Conservation (phyloP, 2,329 filamentous ascomycete genomes). For the Hypoxylon sp. region DNA sequence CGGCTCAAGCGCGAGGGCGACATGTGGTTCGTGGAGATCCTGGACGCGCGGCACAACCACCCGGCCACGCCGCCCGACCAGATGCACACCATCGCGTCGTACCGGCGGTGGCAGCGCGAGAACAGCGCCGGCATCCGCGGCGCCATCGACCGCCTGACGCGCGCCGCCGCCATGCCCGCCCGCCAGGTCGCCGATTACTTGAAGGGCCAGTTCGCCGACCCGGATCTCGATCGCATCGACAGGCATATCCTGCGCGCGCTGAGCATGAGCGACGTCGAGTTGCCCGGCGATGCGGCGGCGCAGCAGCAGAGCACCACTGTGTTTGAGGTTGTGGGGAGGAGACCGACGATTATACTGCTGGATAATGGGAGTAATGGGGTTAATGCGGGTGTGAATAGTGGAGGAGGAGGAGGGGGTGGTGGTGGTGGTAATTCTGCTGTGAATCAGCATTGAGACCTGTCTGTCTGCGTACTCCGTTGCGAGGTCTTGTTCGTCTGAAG, state of each 20-base stretch:
- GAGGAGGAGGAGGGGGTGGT: background rate
- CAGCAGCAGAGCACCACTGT: conserved; percentile 29
- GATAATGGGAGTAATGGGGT: background rate
- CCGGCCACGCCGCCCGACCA: conserved; percentile 48
- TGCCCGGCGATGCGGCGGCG: conserved; percentile 37
- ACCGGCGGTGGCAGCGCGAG: conserved; percentile 53
- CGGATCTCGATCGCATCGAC: conserved; percentile 51
- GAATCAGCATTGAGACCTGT: background rate
- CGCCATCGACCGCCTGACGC: conserved; percentile 47
- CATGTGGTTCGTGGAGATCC: conserved; percentile 52
- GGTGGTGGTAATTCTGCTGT: background rate
- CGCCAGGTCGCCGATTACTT: conserved; percentile 50
- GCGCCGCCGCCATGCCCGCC: conserved; percentile 50
- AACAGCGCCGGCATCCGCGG: conserved; percentile 51
- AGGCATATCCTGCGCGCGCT: conserved; percentile 51
- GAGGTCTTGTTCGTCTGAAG: conserved; percentile 1
- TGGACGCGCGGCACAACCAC: conserved; percentile 51
- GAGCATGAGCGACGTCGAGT: conserved; percentile 50
- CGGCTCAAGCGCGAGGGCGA: conserved; percentile 51
- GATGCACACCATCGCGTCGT: conserved; percentile 53
- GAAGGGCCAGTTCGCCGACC: conserved; percentile 46
- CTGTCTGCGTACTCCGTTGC: background rate
- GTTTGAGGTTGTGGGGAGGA: conserved; percentile 49
- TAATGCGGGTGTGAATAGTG: background rate
- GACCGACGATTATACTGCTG: conserved; percentile 49